Conservation (phyloP, 192 early-diverging fungal genomes). For the Mortierella hygrophila region DNA sequence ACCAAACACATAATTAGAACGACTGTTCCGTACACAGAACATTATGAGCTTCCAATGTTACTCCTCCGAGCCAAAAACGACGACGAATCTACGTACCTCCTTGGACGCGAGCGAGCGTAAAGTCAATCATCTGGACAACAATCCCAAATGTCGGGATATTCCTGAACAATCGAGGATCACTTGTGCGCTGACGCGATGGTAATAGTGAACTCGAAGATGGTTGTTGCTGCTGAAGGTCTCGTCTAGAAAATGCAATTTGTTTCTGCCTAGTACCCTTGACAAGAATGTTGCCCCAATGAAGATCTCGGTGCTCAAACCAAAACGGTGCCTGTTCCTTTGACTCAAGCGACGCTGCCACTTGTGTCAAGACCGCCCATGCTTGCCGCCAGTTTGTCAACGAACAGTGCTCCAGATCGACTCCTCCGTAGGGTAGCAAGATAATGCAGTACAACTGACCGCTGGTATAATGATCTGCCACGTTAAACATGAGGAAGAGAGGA, state of each 20-base stretch:
- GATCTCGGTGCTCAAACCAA: conserved; percentile 77
- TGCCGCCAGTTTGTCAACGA: conserved; percentile 69
- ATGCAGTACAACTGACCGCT: conserved; percentile 80
- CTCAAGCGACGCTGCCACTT: conserved; percentile 73
- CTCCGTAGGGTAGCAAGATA: conserved; percentile 80
- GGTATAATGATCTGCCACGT: conserved; percentile 67
- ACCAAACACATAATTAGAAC: neutral
- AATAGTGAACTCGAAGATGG: neutral
- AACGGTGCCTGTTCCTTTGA: conserved; percentile 61
- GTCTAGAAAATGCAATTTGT: conserved; percentile 11
- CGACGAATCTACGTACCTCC: conserved; percentile 24
- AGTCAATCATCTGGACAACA: conserved; percentile 79
- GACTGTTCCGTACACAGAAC: neutral
- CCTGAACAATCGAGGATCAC: neutral
- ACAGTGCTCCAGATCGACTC: conserved; percentile 76
- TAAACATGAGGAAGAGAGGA: neutral
- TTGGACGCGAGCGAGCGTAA: conserved; percentile 75
- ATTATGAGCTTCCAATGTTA: neutral
- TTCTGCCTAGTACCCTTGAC: conserved; percentile 52
- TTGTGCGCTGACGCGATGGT: neutral
- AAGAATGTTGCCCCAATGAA: conserved; percentile 84
- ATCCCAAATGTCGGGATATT: conserved; percentile 70
- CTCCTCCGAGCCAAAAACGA: too few relatives aligned
- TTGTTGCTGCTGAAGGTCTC: neutral
- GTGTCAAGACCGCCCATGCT: conserved; percentile 75